A percentile compares a stretch with the other conserved stretches of the same genome.
These are phyloP conservation scores for Deinandra increscens DNA, from an alignment of 129 eudicot genomes.

Conservation along the genomic window DNA sequence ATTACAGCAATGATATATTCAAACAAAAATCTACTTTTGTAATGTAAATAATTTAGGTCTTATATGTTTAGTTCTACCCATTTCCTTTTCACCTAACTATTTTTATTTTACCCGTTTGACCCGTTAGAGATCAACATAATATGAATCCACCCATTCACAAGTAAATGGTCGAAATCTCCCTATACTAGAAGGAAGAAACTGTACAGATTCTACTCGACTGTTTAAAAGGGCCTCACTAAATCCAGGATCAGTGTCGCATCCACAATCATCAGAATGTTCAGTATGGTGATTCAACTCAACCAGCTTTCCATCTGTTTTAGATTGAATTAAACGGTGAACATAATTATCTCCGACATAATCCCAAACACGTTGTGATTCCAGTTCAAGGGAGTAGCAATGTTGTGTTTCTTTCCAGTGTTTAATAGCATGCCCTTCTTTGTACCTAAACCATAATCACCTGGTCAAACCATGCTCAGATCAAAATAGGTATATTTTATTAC, in stretches of 20 bases:
- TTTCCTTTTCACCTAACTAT: not conserved
- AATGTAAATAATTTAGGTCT: not conserved
- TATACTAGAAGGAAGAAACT: not conserved
- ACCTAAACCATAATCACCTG: constrained; percentile 45
- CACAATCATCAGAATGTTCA: constrained; percentile 38
- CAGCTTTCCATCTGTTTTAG: constrained; percentile 96
- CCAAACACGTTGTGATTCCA: constrained; percentile 96
- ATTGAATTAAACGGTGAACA: constrained; percentile 90
- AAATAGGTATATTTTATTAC: not conserved
- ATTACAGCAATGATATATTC: not conserved
- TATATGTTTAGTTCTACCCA: not conserved
- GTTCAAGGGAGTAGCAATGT: constrained; percentile 89
- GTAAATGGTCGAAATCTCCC: not conserved
- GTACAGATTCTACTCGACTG: constrained; percentile 84
- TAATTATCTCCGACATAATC: constrained; percentile 94
- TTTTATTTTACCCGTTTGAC: not conserved
- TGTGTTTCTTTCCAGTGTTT: constrained; percentile 94
- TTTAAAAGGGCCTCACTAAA: constrained; percentile 58
- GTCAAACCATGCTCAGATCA: not conserved
- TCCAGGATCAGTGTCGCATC: constrained; percentile 55
- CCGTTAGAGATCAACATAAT: not conserved
- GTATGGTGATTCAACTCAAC: constrained; percentile 81
- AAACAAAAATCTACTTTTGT: not conserved
- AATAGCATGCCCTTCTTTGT: constrained; percentile 81
- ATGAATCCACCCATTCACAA: not conserved